A percentile compares a stretch with the other conserved stretches of the same genome.
These are phyloP conservation scores for Maudiozyma serrabonitensis DNA, from an alignment of 805 yeast genomes.

Conservation along the genomic window DNA sequence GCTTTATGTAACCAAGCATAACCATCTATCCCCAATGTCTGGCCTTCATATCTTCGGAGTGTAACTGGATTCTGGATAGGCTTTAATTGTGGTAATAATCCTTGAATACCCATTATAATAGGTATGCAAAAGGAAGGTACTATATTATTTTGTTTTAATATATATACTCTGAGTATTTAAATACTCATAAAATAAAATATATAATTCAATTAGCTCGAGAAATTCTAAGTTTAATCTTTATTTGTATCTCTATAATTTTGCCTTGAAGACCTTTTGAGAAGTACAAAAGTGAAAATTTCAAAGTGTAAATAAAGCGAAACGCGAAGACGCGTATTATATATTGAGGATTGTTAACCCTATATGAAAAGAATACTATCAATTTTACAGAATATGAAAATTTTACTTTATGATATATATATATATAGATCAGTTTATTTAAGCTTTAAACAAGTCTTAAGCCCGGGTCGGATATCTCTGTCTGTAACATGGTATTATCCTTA, in stretches of 20 bases:
- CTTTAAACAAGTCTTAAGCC: neutral
- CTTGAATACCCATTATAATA: conserved; percentile 65
- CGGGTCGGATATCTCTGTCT: neutral
- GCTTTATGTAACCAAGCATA: conserved; percentile 95
- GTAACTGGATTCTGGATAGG: conserved; percentile 56
- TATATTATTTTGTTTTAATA: too few relatives aligned
- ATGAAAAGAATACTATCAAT: too few relatives aligned
- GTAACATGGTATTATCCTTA: neutral
- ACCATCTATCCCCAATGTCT: conserved; percentile 84
- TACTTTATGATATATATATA: neutral
- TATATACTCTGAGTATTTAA: too few relatives aligned
- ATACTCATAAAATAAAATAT: too few relatives aligned
- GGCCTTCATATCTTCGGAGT: conserved; percentile 55
- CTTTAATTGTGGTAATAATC: conserved; percentile 70
- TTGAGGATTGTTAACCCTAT: too few relatives aligned
- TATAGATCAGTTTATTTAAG: neutral
- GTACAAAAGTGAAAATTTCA: neutral
- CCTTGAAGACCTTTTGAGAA: too few relatives aligned
- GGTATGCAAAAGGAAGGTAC: neutral
- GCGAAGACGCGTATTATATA: neutral
- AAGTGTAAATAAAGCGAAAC: neutral
- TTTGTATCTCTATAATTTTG: too few relatives aligned
- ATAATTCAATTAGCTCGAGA: too few relatives aligned
- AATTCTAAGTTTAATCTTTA: too few relatives aligned
- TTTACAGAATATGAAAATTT: too few relatives aligned